phyloP scores from a whole-genome alignment of 176 grass and related monocot species.

The Phoenix dactylifera region DNA sequence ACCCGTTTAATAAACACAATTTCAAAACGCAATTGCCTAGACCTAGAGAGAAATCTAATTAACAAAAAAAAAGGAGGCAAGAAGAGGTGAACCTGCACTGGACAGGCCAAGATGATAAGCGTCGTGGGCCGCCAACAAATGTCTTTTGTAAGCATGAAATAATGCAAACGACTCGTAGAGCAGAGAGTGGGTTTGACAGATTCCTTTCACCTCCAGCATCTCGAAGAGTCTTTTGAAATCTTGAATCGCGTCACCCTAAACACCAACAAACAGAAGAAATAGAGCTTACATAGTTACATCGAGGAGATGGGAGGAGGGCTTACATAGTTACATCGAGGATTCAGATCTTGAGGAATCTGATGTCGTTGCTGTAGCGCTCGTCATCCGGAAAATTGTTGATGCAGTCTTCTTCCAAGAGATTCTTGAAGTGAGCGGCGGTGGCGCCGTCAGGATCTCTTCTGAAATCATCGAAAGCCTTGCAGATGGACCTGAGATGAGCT shows the following conservation, averaged over 20 bases:
- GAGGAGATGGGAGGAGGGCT: not conserved
- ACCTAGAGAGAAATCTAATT: not conserved
- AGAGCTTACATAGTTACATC: too few species aligned
- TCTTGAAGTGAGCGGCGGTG: slow-evolving; percentile 27
- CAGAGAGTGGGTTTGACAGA: slow-evolving; percentile 62
- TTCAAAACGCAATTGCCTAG: slow-evolving; percentile 1
- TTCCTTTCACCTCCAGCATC: slow-evolving; percentile 45
- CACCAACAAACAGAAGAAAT: not conserved
- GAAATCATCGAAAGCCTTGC: slow-evolving; percentile 32
- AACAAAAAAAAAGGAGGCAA: not conserved
- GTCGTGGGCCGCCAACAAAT: slow-evolving; percentile 50
- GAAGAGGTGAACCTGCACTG: slow-evolving; percentile 31
- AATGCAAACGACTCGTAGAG: slow-evolving; percentile 73
- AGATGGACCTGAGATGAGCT: slow-evolving; percentile 59
- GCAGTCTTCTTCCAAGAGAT: slow-evolving; percentile 49
- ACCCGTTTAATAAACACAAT: not conserved
- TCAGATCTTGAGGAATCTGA: slow-evolving; percentile 77
- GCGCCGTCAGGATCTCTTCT: slow-evolving; percentile 14
- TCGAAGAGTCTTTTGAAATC: slow-evolving; percentile 47
- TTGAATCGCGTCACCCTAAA: slow-evolving; percentile 50
- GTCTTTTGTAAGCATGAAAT: slow-evolving; percentile 39
- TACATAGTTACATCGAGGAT: slow-evolving; percentile 54
- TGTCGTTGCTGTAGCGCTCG: slow-evolving; percentile 53
- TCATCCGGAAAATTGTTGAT: slow-evolving; percentile 46
- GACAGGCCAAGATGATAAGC: slow-evolving; percentile 49